Evolutionary conservation across 1,139 yeast species (phyloP).

Genomic region (Pichia sp.): DNA sequence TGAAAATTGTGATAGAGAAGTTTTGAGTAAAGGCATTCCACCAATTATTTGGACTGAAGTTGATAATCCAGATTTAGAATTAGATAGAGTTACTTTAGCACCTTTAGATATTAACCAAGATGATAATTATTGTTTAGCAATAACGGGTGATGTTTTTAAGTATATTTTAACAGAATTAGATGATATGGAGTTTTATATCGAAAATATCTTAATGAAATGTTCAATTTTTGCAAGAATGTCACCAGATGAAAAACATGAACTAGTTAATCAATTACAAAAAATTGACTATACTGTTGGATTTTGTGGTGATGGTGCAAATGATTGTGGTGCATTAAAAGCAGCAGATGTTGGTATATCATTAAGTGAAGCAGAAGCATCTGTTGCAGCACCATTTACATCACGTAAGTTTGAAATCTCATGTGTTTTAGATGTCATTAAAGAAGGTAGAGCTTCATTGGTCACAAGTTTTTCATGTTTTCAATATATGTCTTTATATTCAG

Average conservation of each 20-base stretch:
- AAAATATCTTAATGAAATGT: slow-evolving; percentile 64
- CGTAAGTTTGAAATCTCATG: slow-evolving; percentile 86
- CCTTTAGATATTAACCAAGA: slow-evolving; percentile 37
- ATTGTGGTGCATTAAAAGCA: slow-evolving; percentile 95
- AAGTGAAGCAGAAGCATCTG: slow-evolving; percentile 97
- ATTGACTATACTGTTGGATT: slow-evolving; percentile 91
- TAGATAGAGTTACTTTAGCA: slow-evolving; percentile 60
- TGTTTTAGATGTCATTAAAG: slow-evolving; percentile 82
- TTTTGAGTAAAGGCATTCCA: slow-evolving; percentile 13
- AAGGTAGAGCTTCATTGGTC: slow-evolving; percentile 90
- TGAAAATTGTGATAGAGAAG: slow-evolving; percentile 4
- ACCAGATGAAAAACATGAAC: slow-evolving; percentile 95
- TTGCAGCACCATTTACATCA: slow-evolving; percentile 94
- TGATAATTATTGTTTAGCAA: slow-evolving; percentile 60
- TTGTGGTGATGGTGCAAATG: slow-evolving; percentile 97
- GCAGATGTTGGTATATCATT: slow-evolving; percentile 95
- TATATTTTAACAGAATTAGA: slow-evolving; percentile 55
- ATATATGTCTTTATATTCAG: slow-evolving; percentile 95
- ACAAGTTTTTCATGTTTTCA: slow-evolving; percentile 96
- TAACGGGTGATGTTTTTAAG: slow-evolving; percentile 89
- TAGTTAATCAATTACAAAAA: slow-evolving; percentile 78
- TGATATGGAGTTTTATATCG: slow-evolving; percentile 36
- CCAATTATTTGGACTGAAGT: slow-evolving; percentile 60
- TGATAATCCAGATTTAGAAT: slow-evolving; percentile 42
- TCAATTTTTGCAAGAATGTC: slow-evolving; percentile 94